Evolutionary conservation across 768 basidiomycete genomes (phyloP), one percentile per base, ranked within the genome.

Genomic region (Tricholoma bakamatsutake): DNA sequence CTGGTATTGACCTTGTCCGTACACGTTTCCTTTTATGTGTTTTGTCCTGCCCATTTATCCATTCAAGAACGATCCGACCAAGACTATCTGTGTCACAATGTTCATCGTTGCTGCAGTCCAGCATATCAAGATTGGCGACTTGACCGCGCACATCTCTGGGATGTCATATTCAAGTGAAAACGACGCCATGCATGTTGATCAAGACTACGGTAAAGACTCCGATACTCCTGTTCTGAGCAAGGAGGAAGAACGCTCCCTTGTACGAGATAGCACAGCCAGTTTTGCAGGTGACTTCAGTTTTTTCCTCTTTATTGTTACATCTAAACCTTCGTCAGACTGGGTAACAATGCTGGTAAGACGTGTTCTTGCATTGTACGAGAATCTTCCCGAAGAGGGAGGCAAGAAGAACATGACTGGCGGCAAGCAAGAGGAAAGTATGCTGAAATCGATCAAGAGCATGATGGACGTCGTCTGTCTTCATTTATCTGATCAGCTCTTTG

Each of bases 361-460:
- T 9, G 82, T 93, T 51, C 76, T 93, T 52, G 82, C 89, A 1
- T 72, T 98, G 17, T 95, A 88, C 65, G 91, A 94, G 72, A 95
- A 96, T 66, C 74, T 98, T 4, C 95, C 95, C 0, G 96, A 98
- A 67, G 95, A 96, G 71, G 93, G 91, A 10, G 96, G 96, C 4
- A 84, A 83, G 72, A 83, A 80, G 71, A 90, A 90, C 59, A 87
- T 80, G 34, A 92, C 91, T 1, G 90, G 90, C 21, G 90, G 90
- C n/a, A 90, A 89, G 67, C 80, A 77, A 71, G 90, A 87, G 74
- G 87, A 93, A 61, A 76, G 70, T 37, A 85, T 90, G 24, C 77
- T 92, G 53, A 90, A 86, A 65, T 81, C 88, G 17, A 80, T 91
- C 68, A 89, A 89, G 72, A 78, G 82, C 65, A 88, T 89, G 74